Conservation (phyloP, 495 filamentous ascomycete species). For the Barbatosphaeria neglecta region DNA sequence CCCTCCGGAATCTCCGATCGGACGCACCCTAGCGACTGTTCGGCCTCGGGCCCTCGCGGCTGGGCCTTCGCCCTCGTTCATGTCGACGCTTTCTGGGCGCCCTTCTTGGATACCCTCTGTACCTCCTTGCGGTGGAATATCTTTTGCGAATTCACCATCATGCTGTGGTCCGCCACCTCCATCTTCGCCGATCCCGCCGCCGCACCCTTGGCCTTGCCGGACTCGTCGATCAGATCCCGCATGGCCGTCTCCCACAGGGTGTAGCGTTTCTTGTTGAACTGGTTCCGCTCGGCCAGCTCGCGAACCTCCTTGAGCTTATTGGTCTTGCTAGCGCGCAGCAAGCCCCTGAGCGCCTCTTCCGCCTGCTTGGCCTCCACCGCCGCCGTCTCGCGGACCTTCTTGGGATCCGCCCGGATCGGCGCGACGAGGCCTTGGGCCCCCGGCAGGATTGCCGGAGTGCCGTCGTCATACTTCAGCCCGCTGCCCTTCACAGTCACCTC, state of each 20-base stretch:
- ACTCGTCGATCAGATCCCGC: constrained; percentile 24
- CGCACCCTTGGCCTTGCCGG: constrained; percentile 48
- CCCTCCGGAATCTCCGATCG: too few relatives aligned
- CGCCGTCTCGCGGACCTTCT: constrained; percentile 30
- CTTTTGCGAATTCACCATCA: constrained; percentile 33
- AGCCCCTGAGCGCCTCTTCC: constrained; percentile 29
- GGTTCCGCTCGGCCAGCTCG: constrained; percentile 21
- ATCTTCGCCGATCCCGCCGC: constrained; percentile 39
- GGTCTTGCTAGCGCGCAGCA: constrained; percentile 35
- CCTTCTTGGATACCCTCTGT: background rate
- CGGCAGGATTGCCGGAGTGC: background rate
- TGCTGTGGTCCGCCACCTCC: constrained; percentile 37
- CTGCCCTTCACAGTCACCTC: constrained; percentile 13
- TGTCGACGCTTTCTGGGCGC: background rate
- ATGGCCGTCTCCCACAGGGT: constrained; percentile 31
- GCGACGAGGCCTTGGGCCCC: background rate
- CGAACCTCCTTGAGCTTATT: constrained; percentile 38
- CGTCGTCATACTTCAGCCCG: constrained; percentile 1
- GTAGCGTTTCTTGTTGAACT: constrained; percentile 21
- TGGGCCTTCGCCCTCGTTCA: background rate
- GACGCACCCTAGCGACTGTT: too few relatives aligned
- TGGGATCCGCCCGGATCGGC: constrained; percentile 19
- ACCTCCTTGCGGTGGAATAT: constrained; percentile 22
- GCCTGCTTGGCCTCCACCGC: constrained; percentile 32
- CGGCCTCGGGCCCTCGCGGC: background rate